phyloP scores from a whole-genome alignment of 768 basidiomycete genomes.

The Boletus rubropictus region DNA sequence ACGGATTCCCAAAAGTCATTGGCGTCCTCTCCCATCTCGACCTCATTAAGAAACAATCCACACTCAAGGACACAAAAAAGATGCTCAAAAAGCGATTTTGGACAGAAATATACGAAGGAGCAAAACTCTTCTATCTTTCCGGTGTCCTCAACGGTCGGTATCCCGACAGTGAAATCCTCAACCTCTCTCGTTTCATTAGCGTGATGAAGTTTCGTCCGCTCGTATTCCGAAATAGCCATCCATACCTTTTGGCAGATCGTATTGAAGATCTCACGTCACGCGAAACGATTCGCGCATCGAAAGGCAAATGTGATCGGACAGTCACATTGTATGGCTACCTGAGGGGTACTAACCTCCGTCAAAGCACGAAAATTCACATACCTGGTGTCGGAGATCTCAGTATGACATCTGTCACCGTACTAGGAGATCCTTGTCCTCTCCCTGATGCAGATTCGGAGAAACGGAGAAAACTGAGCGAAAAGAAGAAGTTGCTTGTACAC shows the following conservation, averaged over 20 bases:
- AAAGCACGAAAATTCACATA: constrained; percentile 80
- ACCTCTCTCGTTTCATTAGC: constrained; percentile 91
- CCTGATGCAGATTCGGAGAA: constrained; percentile 91
- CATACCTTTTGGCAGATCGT: constrained; percentile 91
- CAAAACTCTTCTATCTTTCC: constrained; percentile 95
- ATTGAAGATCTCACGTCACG: constrained; percentile 92
- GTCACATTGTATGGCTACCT: constrained; percentile 94
- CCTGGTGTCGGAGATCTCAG: constrained; percentile 91
- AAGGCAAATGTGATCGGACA: constrained; percentile 90
- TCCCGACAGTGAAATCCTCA: constrained; percentile 93
- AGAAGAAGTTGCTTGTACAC: constrained; percentile 85
- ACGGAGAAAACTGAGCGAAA: constrained; percentile 87
- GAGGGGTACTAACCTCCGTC: constrained; percentile 77
- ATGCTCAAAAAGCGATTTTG: constrained; percentile 96
- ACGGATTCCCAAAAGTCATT: constrained; percentile 98
- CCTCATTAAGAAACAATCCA: constrained; percentile 87
- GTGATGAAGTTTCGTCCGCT: constrained; percentile 99
- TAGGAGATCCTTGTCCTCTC: constrained; percentile 94
- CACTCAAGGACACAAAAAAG: constrained; percentile 87
- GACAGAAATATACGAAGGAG: constrained; percentile 98
- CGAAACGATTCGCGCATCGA: constrained; percentile 66
- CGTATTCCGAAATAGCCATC: constrained; percentile 90
- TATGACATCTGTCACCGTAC: constrained; percentile 62
- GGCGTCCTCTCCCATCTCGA: constrained; percentile 95
- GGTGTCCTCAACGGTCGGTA: constrained; percentile 97